Base-by-base conservation (phyloP, 768 basidiomycete species). In the Stropharia rugosoannulata region DNA sequence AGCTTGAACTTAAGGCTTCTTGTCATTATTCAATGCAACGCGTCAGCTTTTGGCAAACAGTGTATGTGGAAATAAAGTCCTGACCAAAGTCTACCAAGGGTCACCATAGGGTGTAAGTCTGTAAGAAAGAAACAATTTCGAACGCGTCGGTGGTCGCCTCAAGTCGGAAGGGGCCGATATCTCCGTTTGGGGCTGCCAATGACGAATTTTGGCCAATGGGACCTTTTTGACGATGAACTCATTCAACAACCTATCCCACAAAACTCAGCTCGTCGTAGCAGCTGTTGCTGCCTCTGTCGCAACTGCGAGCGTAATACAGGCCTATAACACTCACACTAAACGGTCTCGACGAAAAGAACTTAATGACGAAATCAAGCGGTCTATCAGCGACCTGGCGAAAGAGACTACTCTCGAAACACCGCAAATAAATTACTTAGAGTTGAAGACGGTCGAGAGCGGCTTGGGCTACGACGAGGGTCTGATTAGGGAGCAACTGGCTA, bases 401-500 rank as follows among this genome's bases (percentile, higher is more conserved):
- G 64, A 61, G 29, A 32, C 29, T 32, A 51, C 48, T 3, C 48
- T 51, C 11, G 42, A 60, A 35, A 45, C 48, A 16, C 25, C 49
- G 27, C 52, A 59, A 46, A 37, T 37, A 19, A 39, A 36, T 13
- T 42, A 47, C 35, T 19, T 55, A 9, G 58, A 60, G 32, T 57
- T 57, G 49, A 43, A 18, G 45, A 42, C 49, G 41, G 22, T 43
- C 41, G 47, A 46, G 15, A 41, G 56, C 29, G 41, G 9, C 1
- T 27, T 46, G 13, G 73, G 66, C n/a, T 89, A 88, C 63, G 79
- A 89, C 56, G 95, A 98, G 67, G 84, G 81, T 29, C 80, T 99
- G 48, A 81, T 97, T 53, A 80, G 85, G 49, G 95, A 99, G 66
- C 88, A 97, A 70, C 80, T 99, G 44, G 89, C 96, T 3, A 76